Conservation (phyloP, 2,329 filamentous ascomycete genomes). For the Talaromyces albobiverticillius region DNA sequence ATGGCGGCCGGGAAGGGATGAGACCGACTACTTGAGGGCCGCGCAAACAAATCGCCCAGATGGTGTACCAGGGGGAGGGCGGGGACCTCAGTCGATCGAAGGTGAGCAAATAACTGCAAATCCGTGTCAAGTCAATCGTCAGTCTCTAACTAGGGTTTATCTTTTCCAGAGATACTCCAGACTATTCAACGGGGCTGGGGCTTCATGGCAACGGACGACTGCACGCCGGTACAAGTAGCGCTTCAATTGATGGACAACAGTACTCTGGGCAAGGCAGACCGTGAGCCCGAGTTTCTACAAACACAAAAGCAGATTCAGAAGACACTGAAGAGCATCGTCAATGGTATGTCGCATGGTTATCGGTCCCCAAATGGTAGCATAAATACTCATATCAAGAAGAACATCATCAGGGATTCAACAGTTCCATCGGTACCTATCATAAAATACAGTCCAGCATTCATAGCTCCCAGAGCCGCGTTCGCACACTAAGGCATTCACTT, state of each 20-base stretch:
- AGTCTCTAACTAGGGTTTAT: background rate
- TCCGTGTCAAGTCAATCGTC: background rate
- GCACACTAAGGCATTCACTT: slow-evolving; percentile 78
- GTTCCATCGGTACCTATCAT: slow-evolving; percentile 97
- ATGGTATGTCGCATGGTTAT: slow-evolving; percentile 46
- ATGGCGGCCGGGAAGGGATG: slow-evolving; percentile 26
- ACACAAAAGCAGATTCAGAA: slow-evolving; percentile 87
- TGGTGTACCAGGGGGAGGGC: slow-evolving; percentile 12
- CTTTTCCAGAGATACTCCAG: slow-evolving; percentile 60
- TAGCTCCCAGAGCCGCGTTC: slow-evolving; percentile 79
- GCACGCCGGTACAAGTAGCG: slow-evolving; percentile 90
- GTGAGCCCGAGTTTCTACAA: slow-evolving; percentile 78
- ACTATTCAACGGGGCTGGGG: slow-evolving; percentile 88
- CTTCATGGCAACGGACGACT: slow-evolving; percentile 83
- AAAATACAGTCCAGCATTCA: slow-evolving; percentile 96
- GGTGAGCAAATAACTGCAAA: slow-evolving; percentile 21
- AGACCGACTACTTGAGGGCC: slow-evolving; percentile 21
- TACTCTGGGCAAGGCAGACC: slow-evolving; percentile 86
- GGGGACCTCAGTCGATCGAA: slow-evolving; percentile 36
- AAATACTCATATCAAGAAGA: slow-evolving; percentile 47
- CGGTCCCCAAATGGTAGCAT: background rate
- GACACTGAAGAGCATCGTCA: slow-evolving; percentile 90
- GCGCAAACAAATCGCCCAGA: slow-evolving; percentile 20
- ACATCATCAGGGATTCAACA: slow-evolving; percentile 98
- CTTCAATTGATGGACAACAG: slow-evolving; percentile 91